Base-by-base conservation (phyloP, 768 basidiomycete genomes). In the Cystobasidium tubakii region DNA sequence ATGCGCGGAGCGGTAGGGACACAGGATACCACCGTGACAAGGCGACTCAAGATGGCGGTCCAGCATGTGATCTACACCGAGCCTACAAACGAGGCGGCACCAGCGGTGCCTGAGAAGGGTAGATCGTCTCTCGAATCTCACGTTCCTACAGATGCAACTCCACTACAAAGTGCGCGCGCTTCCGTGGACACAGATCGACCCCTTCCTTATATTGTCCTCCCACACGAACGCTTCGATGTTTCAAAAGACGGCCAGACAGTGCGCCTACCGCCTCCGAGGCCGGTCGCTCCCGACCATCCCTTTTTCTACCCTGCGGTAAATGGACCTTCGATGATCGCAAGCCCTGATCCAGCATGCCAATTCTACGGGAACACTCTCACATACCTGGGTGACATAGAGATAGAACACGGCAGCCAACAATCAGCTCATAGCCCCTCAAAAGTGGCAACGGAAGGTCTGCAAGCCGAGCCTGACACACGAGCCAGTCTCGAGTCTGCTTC, bases 101-200 rank as follows among this genome's bases (percentile, higher is more conserved):
- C 33, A 19, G 53, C 10, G 10, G 66, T n/a, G 29, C 66, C 46
- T 23, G 42, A 10, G 10, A 17, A 46, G 25, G 44, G 10, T 1
- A 54, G 34, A 19, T 3, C 21, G 19, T 29, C 39, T 19, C 6
- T 25, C 44, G 44, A 67, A 29, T 25, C 25, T 39, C 63, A 65
- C 19, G 25, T 7, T 42, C 63, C 36, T 6, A 65, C 25, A 17
- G 42, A 46, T 31, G 44, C 42, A 23, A 71, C 69, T 4, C 69
- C 69, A 9, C 50, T 29, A 13, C 50, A 53, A 53, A 71, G 69
- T 33, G 69, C 69, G n/a, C 25, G 69, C 1, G 46, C 53, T 15
- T 71, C 69, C 23, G n/a, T 57, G 12, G 69, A 71, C 1, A 57
- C 69, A 10, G 34, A 60, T 29, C 7, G 66, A 25, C 66, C 39